A percentile compares a stretch with the other conserved stretches of the same genome.
phyloP scores from a whole-genome alignment of 1,284 basidiomycete genomes.

The Pyrrhoderma noxium region DNA sequence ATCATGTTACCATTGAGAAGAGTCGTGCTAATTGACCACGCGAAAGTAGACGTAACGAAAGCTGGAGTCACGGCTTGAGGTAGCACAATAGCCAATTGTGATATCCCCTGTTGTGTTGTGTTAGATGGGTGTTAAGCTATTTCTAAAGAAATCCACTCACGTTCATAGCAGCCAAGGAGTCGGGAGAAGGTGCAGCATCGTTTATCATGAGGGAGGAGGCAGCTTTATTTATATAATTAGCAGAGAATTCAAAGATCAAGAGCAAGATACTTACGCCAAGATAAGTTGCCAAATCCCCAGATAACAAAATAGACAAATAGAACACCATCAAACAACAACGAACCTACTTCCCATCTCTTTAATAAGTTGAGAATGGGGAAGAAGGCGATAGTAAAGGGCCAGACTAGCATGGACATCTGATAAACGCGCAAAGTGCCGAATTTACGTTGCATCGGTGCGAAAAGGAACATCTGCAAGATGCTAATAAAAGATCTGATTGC shows the following conservation, averaged over 20 bases:
- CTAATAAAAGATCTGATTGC: conserved; percentile 21
- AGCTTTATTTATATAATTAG: conserved; percentile 3
- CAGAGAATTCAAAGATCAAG: background rate
- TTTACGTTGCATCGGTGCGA: conserved; percentile 15
- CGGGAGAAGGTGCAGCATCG: conserved; percentile 20
- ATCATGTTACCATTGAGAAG: conserved; percentile 13
- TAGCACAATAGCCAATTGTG: conserved; percentile 20
- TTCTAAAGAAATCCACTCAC: conserved; percentile 1
- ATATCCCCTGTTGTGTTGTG: conserved; percentile 10
- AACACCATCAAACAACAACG: background rate
- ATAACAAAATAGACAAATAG: conserved; percentile 18
- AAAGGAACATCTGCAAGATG: conserved; percentile 19
- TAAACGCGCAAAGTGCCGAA: conserved; percentile 22
- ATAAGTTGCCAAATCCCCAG: conserved; percentile 14
- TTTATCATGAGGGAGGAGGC: conserved; percentile 18
- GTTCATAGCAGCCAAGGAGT: conserved; percentile 20
- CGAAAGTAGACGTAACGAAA: conserved; percentile 20
- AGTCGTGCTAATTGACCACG: conserved; percentile 18
- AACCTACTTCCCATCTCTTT: conserved; percentile 17
- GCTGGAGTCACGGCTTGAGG: conserved; percentile 21
- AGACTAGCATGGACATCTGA: conserved; percentile 18
- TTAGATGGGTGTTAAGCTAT: background rate
- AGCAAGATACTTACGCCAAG: conserved; percentile 15
- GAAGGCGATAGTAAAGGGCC: conserved; percentile 20
- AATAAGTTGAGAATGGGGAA: conserved; percentile 22